Conservation (phyloP, 78 protist species). For the Anaeramoeba ignava region DNA sequence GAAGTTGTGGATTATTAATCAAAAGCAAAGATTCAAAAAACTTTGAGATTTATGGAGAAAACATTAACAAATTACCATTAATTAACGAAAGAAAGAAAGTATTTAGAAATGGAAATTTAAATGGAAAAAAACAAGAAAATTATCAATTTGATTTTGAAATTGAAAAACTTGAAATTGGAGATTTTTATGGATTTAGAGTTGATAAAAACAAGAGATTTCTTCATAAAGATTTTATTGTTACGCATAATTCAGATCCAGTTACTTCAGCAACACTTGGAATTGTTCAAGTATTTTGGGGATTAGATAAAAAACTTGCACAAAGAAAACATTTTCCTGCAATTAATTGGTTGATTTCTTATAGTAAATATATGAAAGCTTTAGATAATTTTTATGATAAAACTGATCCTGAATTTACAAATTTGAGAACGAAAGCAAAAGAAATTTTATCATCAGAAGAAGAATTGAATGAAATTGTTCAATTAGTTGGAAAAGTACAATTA, state of each 20-base stretch:
- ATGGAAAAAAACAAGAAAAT: too few relatives aligned
- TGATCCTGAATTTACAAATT: slow-evolving; percentile 65
- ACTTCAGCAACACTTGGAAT: slow-evolving; percentile 94
- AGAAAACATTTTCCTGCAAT: slow-evolving; percentile 99
- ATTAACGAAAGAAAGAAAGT: too few relatives aligned
- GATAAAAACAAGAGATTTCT: too few relatives aligned
- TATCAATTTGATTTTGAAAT: too few relatives aligned
- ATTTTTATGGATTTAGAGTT: too few relatives aligned
- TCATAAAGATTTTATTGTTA: too few relatives aligned
- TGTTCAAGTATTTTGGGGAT: slow-evolving; percentile 99
- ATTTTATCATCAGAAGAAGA: slow-evolving; percentile 92
- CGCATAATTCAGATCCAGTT: slow-evolving; percentile 99
- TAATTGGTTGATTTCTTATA: slow-evolving; percentile 89
- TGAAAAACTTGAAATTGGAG: too few relatives aligned
- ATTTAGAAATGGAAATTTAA: too few relatives aligned
- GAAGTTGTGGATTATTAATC: too few relatives aligned
- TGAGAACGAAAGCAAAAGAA: slow-evolving; percentile 44
- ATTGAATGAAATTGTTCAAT: slow-evolving; percentile 94
- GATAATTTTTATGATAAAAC: slow-evolving; percentile 68
- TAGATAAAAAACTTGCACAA: slow-evolving; percentile 96
- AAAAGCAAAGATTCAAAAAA: too few relatives aligned
- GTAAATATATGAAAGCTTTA: slow-evolving; percentile 56
- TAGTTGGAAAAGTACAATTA: slow-evolving; percentile 73
- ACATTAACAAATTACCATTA: too few relatives aligned
- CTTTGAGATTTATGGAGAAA: too few relatives aligned